Conservation (phyloP, 164 flowering plant genomes). For the Annona cherimola region DNA sequence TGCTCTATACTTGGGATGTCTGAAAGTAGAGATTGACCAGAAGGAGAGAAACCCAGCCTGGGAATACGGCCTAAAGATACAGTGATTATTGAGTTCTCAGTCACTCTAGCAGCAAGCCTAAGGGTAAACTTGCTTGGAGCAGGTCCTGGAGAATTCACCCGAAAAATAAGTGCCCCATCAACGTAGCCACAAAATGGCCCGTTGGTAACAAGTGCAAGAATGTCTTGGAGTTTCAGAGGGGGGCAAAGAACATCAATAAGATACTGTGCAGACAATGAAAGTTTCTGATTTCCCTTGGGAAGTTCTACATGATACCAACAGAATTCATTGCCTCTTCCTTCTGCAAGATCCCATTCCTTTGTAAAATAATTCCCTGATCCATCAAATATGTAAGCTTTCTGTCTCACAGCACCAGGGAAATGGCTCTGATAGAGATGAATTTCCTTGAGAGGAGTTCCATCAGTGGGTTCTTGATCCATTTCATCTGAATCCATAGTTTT, state of each 20-base stretch:
- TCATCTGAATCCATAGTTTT: constrained; percentile 29
- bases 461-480: constrained; percentile 25
- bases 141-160: constrained; percentile 94
- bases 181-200: constrained; percentile 98
- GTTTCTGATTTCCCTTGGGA: constrained; percentile 76
- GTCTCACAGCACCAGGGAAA: constrained; percentile 61
- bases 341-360: constrained; percentile 88
- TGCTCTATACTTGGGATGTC: constrained; percentile 87
- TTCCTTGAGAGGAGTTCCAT: constrained; percentile 25
- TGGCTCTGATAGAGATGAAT: constrained; percentile 19
- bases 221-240: constrained; percentile 94
- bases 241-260: constrained; percentile 92
- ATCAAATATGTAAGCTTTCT: constrained; percentile 84
- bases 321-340: constrained; percentile 76
- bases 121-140: constrained; percentile 72
- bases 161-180: constrained; percentile 89
- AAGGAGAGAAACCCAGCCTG: constrained; percentile 78
- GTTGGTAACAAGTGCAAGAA: constrained; percentile 83
- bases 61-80: constrained; percentile 96
- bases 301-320: constrained; percentile 98
- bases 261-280: constrained; percentile 70
- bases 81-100: constrained; percentile 83
- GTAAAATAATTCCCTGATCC: constrained; percentile 65
- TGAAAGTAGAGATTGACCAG: constrained; percentile 72
- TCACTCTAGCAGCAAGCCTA: constrained; percentile 81